A percentile compares a stretch with the other conserved stretches of the same genome.
phyloP scores from a whole-genome alignment of 2,329 filamentous ascomycete species.

The Ophiostoma novo-ulmi region DNA sequence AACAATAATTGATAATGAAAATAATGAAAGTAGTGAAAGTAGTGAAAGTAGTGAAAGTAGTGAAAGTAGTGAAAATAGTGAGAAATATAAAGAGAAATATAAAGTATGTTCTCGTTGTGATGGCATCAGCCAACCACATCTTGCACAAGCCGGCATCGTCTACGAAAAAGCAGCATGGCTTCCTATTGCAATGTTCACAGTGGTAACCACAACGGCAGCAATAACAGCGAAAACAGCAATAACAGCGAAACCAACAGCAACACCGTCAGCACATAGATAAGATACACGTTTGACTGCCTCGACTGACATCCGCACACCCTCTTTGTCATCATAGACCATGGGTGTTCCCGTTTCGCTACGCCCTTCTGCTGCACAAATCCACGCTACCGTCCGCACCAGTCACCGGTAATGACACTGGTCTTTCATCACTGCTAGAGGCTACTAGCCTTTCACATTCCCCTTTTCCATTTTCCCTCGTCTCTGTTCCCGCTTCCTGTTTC shows the following conservation, averaged over 20 bases:
- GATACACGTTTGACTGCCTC: not conserved
- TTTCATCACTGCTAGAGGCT: not conserved
- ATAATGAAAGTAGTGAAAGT: too few species aligned
- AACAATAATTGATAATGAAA: not conserved
- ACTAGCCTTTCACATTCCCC: not conserved
- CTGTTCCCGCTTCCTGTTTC: not conserved
- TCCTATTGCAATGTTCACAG: not conserved
- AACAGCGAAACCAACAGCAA: not conserved
- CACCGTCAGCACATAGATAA: too few species aligned
- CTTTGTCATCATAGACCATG: not conserved
- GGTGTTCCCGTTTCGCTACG: slow-evolving; percentile 9
- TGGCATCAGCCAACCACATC: too few species aligned
- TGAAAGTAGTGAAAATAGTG: too few species aligned
- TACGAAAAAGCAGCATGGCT: not conserved
- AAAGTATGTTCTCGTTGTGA: too few species aligned
- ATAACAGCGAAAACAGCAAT: not conserved
- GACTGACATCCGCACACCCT: slow-evolving; percentile 1
- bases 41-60: too few species aligned
- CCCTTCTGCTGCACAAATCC: not conserved
- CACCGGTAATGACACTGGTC: not conserved
- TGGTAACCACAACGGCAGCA: not conserved
- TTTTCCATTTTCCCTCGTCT: not conserved
- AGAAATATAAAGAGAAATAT: too few species aligned
- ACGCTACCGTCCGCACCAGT: not conserved
- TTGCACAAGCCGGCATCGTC: not conserved